A percentile compares a stretch with the other conserved stretches of the same genome.
phyloP scores from a whole-genome alignment of 148 eudicot genomes.

The Heliamphora exappendiculata region DNA sequence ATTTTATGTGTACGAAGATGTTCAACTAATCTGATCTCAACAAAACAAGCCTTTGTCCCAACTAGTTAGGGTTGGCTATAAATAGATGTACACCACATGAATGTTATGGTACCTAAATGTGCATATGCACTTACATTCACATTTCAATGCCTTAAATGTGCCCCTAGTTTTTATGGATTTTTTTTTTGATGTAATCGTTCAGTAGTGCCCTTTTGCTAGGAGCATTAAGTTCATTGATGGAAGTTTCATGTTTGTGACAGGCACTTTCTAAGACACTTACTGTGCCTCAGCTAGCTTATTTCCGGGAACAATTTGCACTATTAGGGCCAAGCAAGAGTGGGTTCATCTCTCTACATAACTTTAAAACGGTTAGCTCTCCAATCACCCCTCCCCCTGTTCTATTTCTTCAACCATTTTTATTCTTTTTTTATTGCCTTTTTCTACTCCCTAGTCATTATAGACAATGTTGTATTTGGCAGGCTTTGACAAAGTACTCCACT shows the following conservation, averaged over 20 bases:
- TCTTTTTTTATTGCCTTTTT: background rate
- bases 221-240: constrained; percentile 1
- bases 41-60: background rate
- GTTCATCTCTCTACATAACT: constrained; percentile 60
- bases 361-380: constrained; percentile 43
- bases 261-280: constrained; percentile 87
- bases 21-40: no score
- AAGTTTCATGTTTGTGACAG: constrained; percentile 30
- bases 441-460: background rate
- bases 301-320: constrained; percentile 75
- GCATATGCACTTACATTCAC: background rate
- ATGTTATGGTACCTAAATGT: background rate
- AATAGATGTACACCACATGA: no score
- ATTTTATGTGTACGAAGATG: background rate
- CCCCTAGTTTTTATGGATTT: background rate
- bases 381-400: background rate
- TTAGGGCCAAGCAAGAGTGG: constrained; percentile 82
- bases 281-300: constrained; percentile 59
- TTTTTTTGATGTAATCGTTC: background rate
- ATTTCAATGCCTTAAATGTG: background rate
- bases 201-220: background rate
- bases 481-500: constrained; percentile 48
- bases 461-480: constrained; percentile 34
- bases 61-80: background rate
- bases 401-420: background rate